These are phyloP conservation scores for Macroventuria anomochaeta DNA, from an alignment of 2,329 filamentous ascomycete species.

Conservation along the genomic window DNA sequence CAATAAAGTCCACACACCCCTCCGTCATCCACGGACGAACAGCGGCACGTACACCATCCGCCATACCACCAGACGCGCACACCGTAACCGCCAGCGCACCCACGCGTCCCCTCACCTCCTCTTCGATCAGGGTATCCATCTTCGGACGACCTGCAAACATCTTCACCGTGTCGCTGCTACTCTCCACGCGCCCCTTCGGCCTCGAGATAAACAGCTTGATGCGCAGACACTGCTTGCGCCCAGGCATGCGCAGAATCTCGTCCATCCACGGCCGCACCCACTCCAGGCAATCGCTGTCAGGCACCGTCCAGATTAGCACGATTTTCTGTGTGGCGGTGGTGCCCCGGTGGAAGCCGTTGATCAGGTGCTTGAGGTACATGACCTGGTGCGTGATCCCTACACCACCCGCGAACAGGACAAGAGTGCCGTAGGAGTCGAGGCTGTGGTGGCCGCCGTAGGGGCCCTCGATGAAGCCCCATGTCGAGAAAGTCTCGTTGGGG, in stretches of 20 bases:
- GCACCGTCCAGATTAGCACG: slow-evolving; percentile 79
- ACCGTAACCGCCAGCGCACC: slow-evolving; percentile 68
- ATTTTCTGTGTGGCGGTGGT: slow-evolving; percentile 75
- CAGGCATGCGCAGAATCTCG: slow-evolving; percentile 65
- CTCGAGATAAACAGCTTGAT: slow-evolving; percentile 70
- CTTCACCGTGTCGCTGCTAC: slow-evolving; percentile 64
- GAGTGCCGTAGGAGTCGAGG: slow-evolving; percentile 77
- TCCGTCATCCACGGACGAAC: slow-evolving; percentile 59
- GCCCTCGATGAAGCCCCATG: slow-evolving; percentile 73
- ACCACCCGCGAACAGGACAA: slow-evolving; percentile 79
- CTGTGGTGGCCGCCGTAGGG: slow-evolving; percentile 76
- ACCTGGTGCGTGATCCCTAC: slow-evolving; percentile 83
- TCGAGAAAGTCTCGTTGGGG: slow-evolving; percentile 65
- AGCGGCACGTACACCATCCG: slow-evolving; percentile 65
- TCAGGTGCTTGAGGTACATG: slow-evolving; percentile 74
- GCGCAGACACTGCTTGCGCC: slow-evolving; percentile 63
- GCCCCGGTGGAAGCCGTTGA: slow-evolving; percentile 70
- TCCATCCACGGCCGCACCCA: slow-evolving; percentile 74
- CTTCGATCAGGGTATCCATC: slow-evolving; percentile 62
- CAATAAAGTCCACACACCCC: slow-evolving; percentile 66
- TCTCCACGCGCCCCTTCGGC: slow-evolving; percentile 62
- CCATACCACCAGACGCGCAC: slow-evolving; percentile 68
- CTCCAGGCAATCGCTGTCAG: slow-evolving; percentile 69
- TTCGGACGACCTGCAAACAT: slow-evolving; percentile 67
- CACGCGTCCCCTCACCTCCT: slow-evolving; percentile 61